Base-by-base conservation (phyloP, 495 filamentous ascomycete species). In the Xanthoparmelia taractica region DNA sequence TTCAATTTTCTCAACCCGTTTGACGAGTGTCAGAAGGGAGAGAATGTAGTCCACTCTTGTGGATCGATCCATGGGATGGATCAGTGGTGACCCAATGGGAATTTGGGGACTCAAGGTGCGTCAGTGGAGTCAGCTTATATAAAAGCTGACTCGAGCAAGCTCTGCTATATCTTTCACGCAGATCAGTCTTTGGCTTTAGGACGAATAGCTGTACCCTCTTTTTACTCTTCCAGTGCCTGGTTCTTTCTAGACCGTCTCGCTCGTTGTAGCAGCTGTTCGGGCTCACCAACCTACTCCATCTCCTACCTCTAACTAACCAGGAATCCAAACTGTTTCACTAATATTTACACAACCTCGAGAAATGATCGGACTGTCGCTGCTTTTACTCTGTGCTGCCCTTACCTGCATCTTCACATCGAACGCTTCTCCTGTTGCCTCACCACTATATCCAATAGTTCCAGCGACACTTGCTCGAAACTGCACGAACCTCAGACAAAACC, bases 401-500 rank as follows among this genome's bases (percentile, higher is more conserved):
- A 20, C 15, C 15, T 4, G 10, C 7, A 54, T 54, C 2, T n/a
- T 23, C 0, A 8, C 2, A 20, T 54, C 50, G 50, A 23, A 33
- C 1, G 50, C 50, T 33, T 54, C 29, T 7, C 50, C 50, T n/a
- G 17, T 54, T 33, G 2, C 15, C 13, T 20, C 17, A 54, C 17
- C 15, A 10, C 29, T 17, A 33, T 33, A 54, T 33, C 29, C 8
- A 6, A 37, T 12, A 10, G 2, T 25, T 1, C 0, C 0, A 5
- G 4, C 2, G 36, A 34, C 34, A 58, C 57, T 20, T 63, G 60
- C 57, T 41, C 18, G 1, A 17, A 58, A 63, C 33, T 63, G 60
- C 57, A 57, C 18, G 1, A 17, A 57, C 12, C 55, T 59, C 54
- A 59, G 58, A 33, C 62, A 64, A 47, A 58, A 64, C 17, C 55